phyloP scores from a whole-genome alignment of 495 filamentous ascomycete species.

The Aspergillus cristatus region DNA sequence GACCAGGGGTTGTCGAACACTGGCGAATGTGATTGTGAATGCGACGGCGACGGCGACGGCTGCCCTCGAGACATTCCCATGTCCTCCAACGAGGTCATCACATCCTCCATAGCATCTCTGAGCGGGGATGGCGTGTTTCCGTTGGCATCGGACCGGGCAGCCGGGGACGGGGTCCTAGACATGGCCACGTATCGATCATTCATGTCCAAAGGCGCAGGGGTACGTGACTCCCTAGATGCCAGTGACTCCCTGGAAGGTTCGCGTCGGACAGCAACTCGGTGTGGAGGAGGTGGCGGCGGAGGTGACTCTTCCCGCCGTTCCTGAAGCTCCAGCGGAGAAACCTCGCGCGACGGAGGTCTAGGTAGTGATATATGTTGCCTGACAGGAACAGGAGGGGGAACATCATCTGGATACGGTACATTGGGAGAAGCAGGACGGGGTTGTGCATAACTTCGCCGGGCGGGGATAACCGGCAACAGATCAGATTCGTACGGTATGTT shows the following conservation, averaged over 20 bases:
- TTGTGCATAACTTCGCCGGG: neutral
- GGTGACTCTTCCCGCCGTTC: constrained; percentile 33
- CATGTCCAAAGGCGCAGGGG: constrained; percentile 36
- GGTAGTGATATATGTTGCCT: neutral
- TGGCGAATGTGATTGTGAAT: constrained; percentile 40
- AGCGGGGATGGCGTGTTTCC: constrained; percentile 86
- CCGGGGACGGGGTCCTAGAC: constrained; percentile 51
- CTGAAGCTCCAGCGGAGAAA: constrained; percentile 23
- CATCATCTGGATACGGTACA: neutral
- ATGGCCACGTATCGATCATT: constrained; percentile 39
- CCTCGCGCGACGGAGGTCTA: constrained; percentile 11
- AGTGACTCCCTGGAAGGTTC: constrained; percentile 14
- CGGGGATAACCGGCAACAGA: neutral
- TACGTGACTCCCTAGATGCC: constrained; percentile 15
- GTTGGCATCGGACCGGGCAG: constrained; percentile 49
- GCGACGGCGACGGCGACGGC: constrained; percentile 37
- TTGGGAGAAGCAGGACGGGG: constrained; percentile 10
- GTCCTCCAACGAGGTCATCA: constrained; percentile 90
- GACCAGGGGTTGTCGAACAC: constrained; percentile 74
- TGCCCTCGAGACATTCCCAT: constrained; percentile 58
- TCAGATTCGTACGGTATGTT: neutral
- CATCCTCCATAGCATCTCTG: constrained; percentile 92
- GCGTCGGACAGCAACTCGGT: constrained; percentile 26
- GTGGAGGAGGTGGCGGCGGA: constrained; percentile 36
- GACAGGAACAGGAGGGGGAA: neutral